Evolutionary conservation across 1,139 yeast species (phyloP).

Genomic region (Magnusiomyces clavatus): DNA sequence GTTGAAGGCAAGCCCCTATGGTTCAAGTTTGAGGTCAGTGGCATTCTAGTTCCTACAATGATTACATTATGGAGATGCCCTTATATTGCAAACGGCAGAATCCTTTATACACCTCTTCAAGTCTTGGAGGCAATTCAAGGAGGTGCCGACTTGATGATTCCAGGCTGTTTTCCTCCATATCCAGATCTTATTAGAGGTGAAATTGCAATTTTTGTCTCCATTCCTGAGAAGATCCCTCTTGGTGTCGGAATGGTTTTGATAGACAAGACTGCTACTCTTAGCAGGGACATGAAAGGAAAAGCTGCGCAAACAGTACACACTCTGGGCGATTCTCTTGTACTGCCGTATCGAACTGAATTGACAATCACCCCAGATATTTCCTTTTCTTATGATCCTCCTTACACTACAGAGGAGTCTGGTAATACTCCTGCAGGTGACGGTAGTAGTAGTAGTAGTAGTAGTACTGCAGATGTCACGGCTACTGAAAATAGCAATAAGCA

Average conservation of each 20-base stretch:
- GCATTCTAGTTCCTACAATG: conserved; percentile 55
- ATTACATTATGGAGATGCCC: conserved; percentile 69
- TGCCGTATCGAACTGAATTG: conserved; percentile 21
- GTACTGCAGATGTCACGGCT: conserved; percentile 15
- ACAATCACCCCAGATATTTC: conserved; percentile 22
- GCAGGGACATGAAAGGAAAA: conserved; percentile 31
- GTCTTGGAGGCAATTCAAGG: conserved; percentile 57
- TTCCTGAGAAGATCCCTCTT: conserved; percentile 39
- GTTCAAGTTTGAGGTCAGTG: conserved; percentile 52
- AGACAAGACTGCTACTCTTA: conserved; percentile 35
- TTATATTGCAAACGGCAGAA: conserved; percentile 44
- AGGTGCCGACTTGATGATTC: conserved; percentile 89
- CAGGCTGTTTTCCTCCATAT: conserved; percentile 81
- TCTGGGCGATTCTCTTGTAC: conserved; percentile 33
- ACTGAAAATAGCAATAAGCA: conserved; percentile 6
- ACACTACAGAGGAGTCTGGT: conserved; percentile 11
- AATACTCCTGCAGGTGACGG: conserved; percentile 10
- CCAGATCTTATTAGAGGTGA: conserved; percentile 45
- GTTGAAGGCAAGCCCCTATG: conserved; percentile 61
- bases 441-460: too few relatives aligned
- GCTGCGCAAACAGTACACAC: conserved; percentile 34
- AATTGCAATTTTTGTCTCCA: conserved; percentile 42
- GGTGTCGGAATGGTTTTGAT: conserved; percentile 67
- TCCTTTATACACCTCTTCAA: conserved; percentile 60
- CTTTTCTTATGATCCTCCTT: conserved; percentile 19